Evolutionary conservation across 768 basidiomycete species (phyloP), one percentile per base, ranked within the genome.

Genomic region (Rossbeevera mucosa): DNA sequence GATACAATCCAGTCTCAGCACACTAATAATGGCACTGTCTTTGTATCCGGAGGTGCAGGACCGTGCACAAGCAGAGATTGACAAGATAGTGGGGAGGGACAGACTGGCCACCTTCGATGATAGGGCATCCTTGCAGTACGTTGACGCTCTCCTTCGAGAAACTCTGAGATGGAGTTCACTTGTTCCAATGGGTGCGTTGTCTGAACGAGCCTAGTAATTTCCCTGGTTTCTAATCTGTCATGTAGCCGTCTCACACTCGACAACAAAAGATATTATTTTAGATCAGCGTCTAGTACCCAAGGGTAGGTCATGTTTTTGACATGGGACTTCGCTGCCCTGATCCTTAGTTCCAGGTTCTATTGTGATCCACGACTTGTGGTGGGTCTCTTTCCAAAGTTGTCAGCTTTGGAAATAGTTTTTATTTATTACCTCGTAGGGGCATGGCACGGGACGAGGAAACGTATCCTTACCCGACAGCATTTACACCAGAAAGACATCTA

Each of bases 201-300:
- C 14, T 21, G 24, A 16, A 14, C 6, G 3, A 20, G n/a, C 22
- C 12, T 12, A 5, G 25, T 4, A 25, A 28, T 1, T 24, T 29
- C 12, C 31, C 30, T 47, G 33, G 5, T 21, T 31, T 12, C 26
- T 58, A 9, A 63, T 21, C 24, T 11, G 4, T 25, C 12, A 22
- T 29, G 20, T 30, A 64, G 70, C 57, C 16, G 29, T 71, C 18
- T 65, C 71, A 13, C 72, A 69, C 45, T 47, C 47, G 33, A 42
- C 62, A 2, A 72, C 71, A 0, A 61, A 68, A 36, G 74, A 76
- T 48, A 75, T 77, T 36, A 44, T 69, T 14, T 78, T 76, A 48
- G 63, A 71, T 30, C 72, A 73, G 12, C 76, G 75, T 38, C 62
- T 76, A 2, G 84, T 84, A 50, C 82, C 82, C 5, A 73, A 74